Evolutionary conservation across 495 filamentous ascomycete species (phyloP), one percentile per base, ranked within the genome.

Genomic region (Aspergillus nanangensis): DNA sequence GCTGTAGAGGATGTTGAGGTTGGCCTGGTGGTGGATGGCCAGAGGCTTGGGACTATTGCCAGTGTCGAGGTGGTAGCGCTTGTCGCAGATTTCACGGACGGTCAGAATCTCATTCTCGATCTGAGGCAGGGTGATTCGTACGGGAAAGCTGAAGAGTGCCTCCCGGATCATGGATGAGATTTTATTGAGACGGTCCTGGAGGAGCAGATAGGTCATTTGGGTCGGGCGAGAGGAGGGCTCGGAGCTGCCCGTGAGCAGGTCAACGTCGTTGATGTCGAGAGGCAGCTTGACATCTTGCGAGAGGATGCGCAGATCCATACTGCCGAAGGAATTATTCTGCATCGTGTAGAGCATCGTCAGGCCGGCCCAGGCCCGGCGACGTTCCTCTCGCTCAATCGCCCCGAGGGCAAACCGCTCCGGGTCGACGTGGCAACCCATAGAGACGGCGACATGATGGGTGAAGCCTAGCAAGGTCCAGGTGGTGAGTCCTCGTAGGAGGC

Each of bases 401-500:
- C 65, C 64, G 0, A 76, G 58, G 5, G 49, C 47, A 23, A 75
- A 73, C 23, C 58, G 55, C 18, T 64, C 65, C n/a, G 69, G 70
- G 29, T 76, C 73, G 17, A 73, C 55, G 44, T 76, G 72, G 34
- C 70, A 73, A 23, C 70, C 70, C 60, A 75, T 67, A 0, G 68
- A 69, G 18, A 73, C 68, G 10, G 71, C 69, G 13, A 73, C 65
- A 46, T 76, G 70, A 22, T 72, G 63, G 0, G 73, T 70, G 19
- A 74, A 63, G 23, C 73, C 73, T 10, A 72, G 51, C 11, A 70
- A 41, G 24, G 61, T 69, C 66, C 67, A 75, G 10, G 63, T 68
- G 0, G 69, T 56, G 1, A 72, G 55, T 4, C 71, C 65, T 1
- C 63, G 62, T 20, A 75, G 65, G 3, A 63, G 45, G 8, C 70